These are phyloP conservation scores for Sporothrix phasma DNA, from an alignment of 2,329 filamentous ascomycete genomes.

Conservation along the genomic window DNA sequence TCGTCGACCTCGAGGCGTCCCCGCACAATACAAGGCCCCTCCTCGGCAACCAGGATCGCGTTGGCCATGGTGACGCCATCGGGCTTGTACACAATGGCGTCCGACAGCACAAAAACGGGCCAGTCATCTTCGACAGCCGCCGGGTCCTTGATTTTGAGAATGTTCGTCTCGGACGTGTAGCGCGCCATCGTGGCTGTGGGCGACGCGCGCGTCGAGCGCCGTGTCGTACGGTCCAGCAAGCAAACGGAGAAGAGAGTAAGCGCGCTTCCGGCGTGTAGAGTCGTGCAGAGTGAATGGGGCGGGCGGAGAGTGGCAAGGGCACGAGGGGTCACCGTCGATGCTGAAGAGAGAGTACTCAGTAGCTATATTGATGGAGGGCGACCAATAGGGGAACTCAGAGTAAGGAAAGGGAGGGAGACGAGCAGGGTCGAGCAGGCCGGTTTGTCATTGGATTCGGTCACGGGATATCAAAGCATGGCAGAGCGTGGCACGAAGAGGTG, in stretches of 20 bases:
- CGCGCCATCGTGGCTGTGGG: background rate
- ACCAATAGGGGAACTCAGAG: background rate
- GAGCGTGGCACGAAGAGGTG: no score
- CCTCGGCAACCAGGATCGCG: constrained; percentile 48
- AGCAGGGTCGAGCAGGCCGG: background rate
- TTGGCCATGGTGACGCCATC: constrained; percentile 47
- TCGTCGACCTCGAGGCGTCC: constrained; percentile 47
- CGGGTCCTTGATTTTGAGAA: constrained; percentile 29
- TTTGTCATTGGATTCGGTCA: background rate
- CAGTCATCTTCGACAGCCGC: constrained; percentile 38
- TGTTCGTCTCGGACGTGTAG: constrained; percentile 6
- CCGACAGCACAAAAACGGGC: constrained; percentile 51
- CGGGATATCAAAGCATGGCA: background rate
- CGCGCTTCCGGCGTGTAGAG: no score
- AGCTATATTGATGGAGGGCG: background rate
- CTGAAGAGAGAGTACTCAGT: background rate
- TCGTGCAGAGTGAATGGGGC: background rate
- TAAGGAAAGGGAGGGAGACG: background rate
- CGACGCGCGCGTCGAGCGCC: background rate
- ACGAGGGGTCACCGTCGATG: background rate
- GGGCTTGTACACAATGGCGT: constrained; percentile 48
- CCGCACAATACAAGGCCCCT: constrained; percentile 51
- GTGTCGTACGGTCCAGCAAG: background rate
- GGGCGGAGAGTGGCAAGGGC: background rate
- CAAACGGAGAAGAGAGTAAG: no score